Evolutionary conservation across 2,329 filamentous ascomycete species (phyloP).

Genomic region (Trichoderma atrobrunneum): DNA sequence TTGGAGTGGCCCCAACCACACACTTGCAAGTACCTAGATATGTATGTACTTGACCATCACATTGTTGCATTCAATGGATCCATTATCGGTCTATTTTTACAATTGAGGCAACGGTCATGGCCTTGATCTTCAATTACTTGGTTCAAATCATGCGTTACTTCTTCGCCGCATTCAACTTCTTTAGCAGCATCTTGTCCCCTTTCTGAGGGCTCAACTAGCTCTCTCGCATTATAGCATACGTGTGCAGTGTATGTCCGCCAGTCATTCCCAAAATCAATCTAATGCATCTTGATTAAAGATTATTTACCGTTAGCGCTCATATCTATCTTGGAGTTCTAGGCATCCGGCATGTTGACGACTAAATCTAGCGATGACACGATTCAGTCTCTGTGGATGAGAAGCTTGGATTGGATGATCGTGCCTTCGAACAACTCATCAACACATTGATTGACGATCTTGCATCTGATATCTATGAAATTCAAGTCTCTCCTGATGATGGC

Average conservation of each 20-base stretch:
- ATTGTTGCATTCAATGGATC: not conserved
- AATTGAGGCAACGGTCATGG: not conserved
- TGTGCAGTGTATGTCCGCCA: fast-evolving
- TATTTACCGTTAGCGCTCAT: fast-evolving
- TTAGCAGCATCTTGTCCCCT: not conserved
- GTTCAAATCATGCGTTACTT: not conserved
- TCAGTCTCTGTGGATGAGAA: not conserved
- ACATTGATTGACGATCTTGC: not conserved
- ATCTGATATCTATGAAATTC: not conserved
- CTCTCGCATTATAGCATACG: not conserved
- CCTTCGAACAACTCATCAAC: not conserved
- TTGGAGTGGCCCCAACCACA: not conserved
- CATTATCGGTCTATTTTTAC: not conserved
- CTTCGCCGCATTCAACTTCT: not conserved
- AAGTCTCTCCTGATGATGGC: not conserved
- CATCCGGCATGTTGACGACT: not conserved
- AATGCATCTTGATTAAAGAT: not conserved
- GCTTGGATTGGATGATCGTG: not conserved
- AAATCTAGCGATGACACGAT: not conserved
- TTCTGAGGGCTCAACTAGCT: not conserved
- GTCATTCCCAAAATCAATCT: not conserved
- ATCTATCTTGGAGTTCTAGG: not conserved
- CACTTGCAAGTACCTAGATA: not conserved
- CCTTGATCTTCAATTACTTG: not conserved
- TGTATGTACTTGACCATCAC: not conserved